Conservation (phyloP, 345 rosid genomes). For the Eucalyptus microcorys region DNA sequence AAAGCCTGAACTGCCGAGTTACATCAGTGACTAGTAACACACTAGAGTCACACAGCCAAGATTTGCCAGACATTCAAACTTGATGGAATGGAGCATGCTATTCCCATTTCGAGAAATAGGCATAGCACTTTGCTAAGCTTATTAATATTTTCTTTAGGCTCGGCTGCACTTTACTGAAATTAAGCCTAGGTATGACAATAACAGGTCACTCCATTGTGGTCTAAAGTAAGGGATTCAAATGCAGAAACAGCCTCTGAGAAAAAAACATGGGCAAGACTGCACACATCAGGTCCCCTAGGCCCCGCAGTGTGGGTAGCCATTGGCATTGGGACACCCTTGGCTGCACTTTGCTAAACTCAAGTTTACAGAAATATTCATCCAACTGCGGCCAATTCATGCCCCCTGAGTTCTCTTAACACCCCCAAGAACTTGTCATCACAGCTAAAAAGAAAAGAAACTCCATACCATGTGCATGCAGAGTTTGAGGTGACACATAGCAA, state of each 20-base stretch:
- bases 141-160: neutral
- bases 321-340: neutral
- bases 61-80: neutral
- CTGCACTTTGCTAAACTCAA: neutral
- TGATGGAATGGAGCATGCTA: neutral
- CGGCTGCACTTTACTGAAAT: neutral
- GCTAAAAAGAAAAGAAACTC: neutral
- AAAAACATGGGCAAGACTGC: neutral
- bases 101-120: neutral
- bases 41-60: neutral
- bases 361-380: neutral
- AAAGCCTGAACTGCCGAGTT: neutral
- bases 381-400: neutral
- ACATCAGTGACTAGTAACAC: neutral
- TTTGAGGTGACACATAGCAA: neutral
- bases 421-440: neutral
- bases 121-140: neutral
- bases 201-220: neutral
- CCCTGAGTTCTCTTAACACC: neutral
- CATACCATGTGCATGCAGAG: neutral
- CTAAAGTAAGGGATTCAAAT: neutral
- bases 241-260: neutral
- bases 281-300: neutral
- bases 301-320: neutral
- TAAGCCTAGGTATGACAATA: neutral